These are phyloP conservation scores for Wickerhamia fluorescens DNA, from an alignment of 805 yeast species.

Conservation along the genomic window DNA sequence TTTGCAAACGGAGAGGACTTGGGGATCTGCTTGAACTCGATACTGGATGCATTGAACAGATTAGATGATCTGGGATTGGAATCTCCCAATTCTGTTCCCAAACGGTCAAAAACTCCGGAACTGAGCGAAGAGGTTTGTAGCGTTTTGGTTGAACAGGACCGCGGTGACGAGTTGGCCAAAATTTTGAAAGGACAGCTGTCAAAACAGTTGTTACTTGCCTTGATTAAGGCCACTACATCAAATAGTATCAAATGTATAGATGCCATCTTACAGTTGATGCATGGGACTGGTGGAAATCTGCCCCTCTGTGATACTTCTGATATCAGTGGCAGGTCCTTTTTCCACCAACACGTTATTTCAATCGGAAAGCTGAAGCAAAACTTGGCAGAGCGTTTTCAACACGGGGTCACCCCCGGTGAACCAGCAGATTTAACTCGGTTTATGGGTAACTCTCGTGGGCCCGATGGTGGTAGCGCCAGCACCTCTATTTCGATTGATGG, in stretches of 20 bases:
- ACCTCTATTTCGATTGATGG: constrained; percentile 48
- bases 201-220: no score
- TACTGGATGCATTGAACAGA: constrained; percentile 46
- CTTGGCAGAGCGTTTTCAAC: constrained; percentile 20
- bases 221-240: no score
- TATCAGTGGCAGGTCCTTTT: constrained; percentile 73
- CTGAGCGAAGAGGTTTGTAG: no score
- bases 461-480: constrained; percentile 42
- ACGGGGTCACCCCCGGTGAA: constrained; percentile 36
- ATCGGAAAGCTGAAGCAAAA: constrained; percentile 55
- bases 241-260: constrained; percentile 54
- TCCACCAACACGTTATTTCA: constrained; percentile 77
- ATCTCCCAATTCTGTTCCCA: neutral
- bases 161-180: constrained; percentile 1
- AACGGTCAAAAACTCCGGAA: constrained; percentile 1
- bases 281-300: no score
- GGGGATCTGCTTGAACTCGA: constrained; percentile 42
- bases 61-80: no score
- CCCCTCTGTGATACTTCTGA: constrained; percentile 54
- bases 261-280: constrained; percentile 41
- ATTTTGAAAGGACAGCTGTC: constrained; percentile 1
- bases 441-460: constrained; percentile 22
- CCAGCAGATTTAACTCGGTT: constrained; percentile 18
- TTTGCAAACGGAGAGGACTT: constrained; percentile 70
- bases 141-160: no score